Evolutionary conservation across 1,139 yeast species (phyloP).

Genomic region (Blastobotrys illinoisensis): DNA sequence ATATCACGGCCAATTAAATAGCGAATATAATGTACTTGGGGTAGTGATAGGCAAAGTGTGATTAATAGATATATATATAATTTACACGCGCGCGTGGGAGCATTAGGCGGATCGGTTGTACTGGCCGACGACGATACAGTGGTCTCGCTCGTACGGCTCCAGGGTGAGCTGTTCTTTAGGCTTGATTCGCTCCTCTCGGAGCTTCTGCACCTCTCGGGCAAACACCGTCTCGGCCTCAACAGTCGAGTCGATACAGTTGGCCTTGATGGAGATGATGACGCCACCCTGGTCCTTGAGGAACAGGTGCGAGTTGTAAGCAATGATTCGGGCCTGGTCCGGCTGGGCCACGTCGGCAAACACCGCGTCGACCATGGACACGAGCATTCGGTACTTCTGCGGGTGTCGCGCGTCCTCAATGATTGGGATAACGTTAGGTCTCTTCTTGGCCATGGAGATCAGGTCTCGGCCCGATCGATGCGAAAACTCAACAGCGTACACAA

Average conservation of each 20-base stretch:
- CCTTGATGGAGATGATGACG: slow-evolving; percentile 96
- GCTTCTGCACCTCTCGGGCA: slow-evolving; percentile 98
- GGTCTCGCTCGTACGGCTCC: slow-evolving; percentile 99
- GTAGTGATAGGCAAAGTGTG: neutral
- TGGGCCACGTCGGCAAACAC: slow-evolving; percentile 99
- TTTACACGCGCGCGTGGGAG: neutral
- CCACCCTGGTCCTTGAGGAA: slow-evolving; percentile 98
- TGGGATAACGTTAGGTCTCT: slow-evolving; percentile 98
- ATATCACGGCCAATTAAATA: too few species aligned
- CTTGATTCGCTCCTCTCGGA: slow-evolving; percentile 97
- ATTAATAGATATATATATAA: slow-evolving; percentile 1
- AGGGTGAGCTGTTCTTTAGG: slow-evolving; percentile 97
- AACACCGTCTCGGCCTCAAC: slow-evolving; percentile 99
- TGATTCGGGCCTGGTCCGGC: slow-evolving; percentile 99
- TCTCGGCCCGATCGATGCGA: slow-evolving; percentile 99
- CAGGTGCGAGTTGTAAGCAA: slow-evolving; percentile 95
- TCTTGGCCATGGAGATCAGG: slow-evolving; percentile 98
- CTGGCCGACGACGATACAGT: slow-evolving; percentile 96
- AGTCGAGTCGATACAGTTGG: slow-evolving; percentile 99
- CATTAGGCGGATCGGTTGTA: slow-evolving; percentile 82
- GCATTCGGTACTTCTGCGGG: slow-evolving; percentile 99
- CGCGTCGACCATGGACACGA: slow-evolving; percentile 96
- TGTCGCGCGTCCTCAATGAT: slow-evolving; percentile 99
- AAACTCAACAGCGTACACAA: slow-evolving; percentile 97
- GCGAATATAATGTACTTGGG: too few species aligned